A percentile compares a stretch with the other conserved stretches of the same genome.
Conservation (phyloP, 805 yeast species). For the Torulaspora gathmanii region DNA sequence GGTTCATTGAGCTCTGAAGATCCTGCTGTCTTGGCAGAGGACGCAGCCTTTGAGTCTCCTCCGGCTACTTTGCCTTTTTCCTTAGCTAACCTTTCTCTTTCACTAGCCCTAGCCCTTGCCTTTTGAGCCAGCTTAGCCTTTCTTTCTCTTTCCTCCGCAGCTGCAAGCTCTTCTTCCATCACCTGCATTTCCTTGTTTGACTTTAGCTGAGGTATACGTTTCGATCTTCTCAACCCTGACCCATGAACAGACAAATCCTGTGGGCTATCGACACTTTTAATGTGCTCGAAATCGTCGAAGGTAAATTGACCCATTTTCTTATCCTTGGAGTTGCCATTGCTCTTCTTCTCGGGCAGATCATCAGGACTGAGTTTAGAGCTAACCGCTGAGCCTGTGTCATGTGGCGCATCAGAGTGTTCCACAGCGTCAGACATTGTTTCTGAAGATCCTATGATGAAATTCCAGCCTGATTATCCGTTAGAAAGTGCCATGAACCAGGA, state of each 20-base stretch:
- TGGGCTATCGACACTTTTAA: constrained; percentile 20
- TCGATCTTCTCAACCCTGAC: constrained; percentile 25
- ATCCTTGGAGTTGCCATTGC: constrained; percentile 5
- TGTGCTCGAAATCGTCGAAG: constrained; percentile 29
- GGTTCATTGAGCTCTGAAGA: constrained; percentile 22
- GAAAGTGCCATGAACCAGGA: background rate
- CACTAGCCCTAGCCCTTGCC: constrained; percentile 12
- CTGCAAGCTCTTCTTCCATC: constrained; percentile 18
- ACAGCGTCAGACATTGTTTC: constrained; percentile 7
- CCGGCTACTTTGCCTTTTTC: constrained; percentile 9
- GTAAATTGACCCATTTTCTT: constrained; percentile 26
- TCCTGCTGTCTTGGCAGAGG: background rate
- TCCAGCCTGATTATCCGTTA: background rate
- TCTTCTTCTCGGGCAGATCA: constrained; percentile 2
- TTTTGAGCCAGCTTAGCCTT: constrained; percentile 12
- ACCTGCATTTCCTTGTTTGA: constrained; percentile 15
- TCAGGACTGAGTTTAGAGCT: constrained; percentile 3
- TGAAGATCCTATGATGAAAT: background rate
- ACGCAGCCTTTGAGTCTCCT: constrained; percentile 6
- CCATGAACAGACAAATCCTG: constrained; percentile 11
- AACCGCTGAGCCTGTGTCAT: constrained; percentile 14
- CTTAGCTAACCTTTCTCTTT: constrained; percentile 12
- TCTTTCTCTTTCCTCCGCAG: constrained; percentile 11
- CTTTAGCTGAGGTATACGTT: constrained; percentile 25
- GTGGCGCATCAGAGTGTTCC: constrained; percentile 4